Evolutionary conservation across 768 basidiomycete species (phyloP), one percentile per base, ranked within the genome.

Genomic region (Leccinum disarticulatum): DNA sequence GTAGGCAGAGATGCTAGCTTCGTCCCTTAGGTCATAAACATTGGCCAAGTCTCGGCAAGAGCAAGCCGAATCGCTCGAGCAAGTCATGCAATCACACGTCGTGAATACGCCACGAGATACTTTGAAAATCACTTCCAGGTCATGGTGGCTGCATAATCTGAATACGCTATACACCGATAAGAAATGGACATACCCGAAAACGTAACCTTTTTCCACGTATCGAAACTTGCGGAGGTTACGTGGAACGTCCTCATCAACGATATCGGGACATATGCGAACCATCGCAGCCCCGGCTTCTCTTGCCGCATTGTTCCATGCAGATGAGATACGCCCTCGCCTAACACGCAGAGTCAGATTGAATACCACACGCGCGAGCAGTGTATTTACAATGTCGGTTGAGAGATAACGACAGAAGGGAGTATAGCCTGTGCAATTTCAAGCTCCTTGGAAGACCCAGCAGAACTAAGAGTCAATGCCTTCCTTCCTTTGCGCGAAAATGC

Each of bases 151-250:
- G 49, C 25, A 48, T 27, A 27, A 54, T 50, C 46, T 57, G 57
- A 64, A 60, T 25, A 54, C 51, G n/a, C 10, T 11, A 38, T 64
- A 56, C 38, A 38, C 28, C 25, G n/a, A 30, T 6, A 52, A 58
- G 25, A 54, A 27, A 11, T 6, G 19, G 41, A 55, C 51, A 19
- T 73, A 84, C 51, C 64, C 81, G 82, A 79, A 81, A 13, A 71
- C 56, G 54, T 87, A 88, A 10, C 76, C 74, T 38, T 70, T 72
- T 65, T 88, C 87, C 13, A 85, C 60, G 65, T 87, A 88, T 56
- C 59, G 56, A 55, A 88, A 88, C 15, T 66, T 66, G 0, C 70
- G 61, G 6, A 75, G 67, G n/a, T 83, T 64, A 3, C 63, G 69
- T 0, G 85, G 86, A 4, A 80, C 64, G 11, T 77, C 73, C 38